Base-by-base conservation (phyloP, 352 stramenopile genomes). In the Globisporangium nodosum region DNA sequence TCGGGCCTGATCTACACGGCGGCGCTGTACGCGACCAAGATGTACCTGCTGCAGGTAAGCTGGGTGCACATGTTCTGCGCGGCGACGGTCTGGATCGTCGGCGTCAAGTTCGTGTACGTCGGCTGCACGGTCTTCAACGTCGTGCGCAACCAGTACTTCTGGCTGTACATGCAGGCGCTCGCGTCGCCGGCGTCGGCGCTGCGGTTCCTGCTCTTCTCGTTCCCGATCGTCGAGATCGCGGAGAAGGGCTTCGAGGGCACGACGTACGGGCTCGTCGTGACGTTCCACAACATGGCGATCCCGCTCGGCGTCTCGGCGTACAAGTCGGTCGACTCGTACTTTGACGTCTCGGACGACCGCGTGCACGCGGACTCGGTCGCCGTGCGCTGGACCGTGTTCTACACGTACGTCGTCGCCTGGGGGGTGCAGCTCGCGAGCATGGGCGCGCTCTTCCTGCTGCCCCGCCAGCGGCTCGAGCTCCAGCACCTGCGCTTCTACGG, bases 91-190 rank as follows among this genome's bases (percentile, higher is more conserved):
- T 86, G 79, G 72, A 69, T 84, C 21, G 64, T 90, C 0, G 58
- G 68, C 35, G 65, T 93, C 30, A 69, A 87, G 11, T 63, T 83
- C 48, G 51, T 90, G 21, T 59, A 64, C 46, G 46, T 64, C 3
- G 30, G 33, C 24, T 74, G 85, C 45, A 85, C 78, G 20, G 71
- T 85, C 49, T 90, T 77, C 69, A 51, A 80, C 35, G 46, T 89
- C 47, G 67, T 88, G 13, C 72, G 80, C n/a, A 84, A 60, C 40
- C 78, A 88, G 52, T 88, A 70, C 69, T 71, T 91, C 42, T 89
- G 71, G 72, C 76, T 87, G 50, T 81, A 78, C 24, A 62, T 88
- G 43, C 69, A 81, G 3, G 65, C 86, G 18, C 66, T 87, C 52
- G 78, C 87, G 54, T 63, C 67, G 13, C 70, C 86, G 8, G 78